phyloP scores from a whole-genome alignment of 2,329 filamentous ascomycete genomes.

The Fusarium sp. region DNA sequence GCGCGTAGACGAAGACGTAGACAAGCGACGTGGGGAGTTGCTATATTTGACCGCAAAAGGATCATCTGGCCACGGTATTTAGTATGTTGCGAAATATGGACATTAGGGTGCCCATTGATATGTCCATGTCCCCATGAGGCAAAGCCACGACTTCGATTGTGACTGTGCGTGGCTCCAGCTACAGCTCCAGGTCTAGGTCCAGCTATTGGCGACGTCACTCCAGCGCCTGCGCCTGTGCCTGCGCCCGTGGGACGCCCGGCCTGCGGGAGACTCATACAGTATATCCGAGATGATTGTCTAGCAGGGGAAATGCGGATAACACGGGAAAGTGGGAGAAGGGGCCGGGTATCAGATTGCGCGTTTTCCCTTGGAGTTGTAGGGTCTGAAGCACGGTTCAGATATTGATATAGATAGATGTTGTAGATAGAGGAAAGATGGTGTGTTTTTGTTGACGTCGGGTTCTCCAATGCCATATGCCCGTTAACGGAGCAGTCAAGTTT shows the following conservation, averaged over 20 bases:
- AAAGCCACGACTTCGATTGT: slow-evolving; percentile 31
- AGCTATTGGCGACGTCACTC: slow-evolving; percentile 47
- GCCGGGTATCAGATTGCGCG: slow-evolving; percentile 11
- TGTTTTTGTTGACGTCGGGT: slow-evolving; percentile 16
- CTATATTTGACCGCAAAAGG: slow-evolving; percentile 40
- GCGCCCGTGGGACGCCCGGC: slow-evolving; percentile 50
- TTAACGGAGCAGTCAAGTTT: slow-evolving; percentile 44
- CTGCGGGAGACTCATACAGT: slow-evolving; percentile 50
- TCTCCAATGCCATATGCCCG: slow-evolving; percentile 28
- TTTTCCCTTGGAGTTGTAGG: slow-evolving; percentile 2
- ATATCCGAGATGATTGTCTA: slow-evolving; percentile 35
- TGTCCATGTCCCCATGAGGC: slow-evolving; percentile 36
- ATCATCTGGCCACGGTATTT: slow-evolving; percentile 42
- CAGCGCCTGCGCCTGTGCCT: slow-evolving; percentile 42
- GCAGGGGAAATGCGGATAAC: slow-evolving; percentile 30
- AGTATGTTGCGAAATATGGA: slow-evolving; percentile 36
- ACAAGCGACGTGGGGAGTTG: slow-evolving; percentile 35
- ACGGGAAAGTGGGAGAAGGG: slow-evolving; percentile 35
- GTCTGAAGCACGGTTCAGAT: background rate
- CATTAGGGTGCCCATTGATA: slow-evolving; percentile 31
- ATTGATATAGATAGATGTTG: background rate
- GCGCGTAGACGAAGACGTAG: slow-evolving; percentile 42
- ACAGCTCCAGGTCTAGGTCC: background rate
- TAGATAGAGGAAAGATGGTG: slow-evolving; percentile 7
- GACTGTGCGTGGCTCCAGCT: slow-evolving; percentile 24